These are phyloP conservation scores for Albizia julibrissin DNA, from an alignment of 306 rosid genomes.

Conservation along the genomic window DNA sequence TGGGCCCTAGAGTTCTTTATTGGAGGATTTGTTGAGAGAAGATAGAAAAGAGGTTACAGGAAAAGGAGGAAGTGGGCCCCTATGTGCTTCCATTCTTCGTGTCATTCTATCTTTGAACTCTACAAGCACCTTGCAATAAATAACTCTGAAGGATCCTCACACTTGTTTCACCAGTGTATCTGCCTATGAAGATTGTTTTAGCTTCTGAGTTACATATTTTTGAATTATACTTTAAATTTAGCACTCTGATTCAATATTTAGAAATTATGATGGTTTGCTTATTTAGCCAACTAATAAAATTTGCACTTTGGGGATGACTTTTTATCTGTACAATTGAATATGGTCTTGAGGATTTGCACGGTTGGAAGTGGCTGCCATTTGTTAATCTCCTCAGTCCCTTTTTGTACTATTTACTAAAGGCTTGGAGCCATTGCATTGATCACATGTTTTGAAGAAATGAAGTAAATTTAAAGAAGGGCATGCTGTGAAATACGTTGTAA, in stretches of 20 bases:
- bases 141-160: neutral
- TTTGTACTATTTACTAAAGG: neutral
- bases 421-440: neutral
- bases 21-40: neutral
- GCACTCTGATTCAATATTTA: neutral
- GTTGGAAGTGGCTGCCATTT: neutral
- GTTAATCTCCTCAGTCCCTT: neutral
- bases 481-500: neutral
- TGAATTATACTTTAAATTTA: neutral
- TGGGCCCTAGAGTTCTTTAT: neutral
- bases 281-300: neutral
- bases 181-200: conserved; percentile 12
- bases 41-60: neutral
- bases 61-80: neutral
- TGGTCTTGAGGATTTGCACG: neutral
- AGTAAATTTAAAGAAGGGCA: conserved; percentile 8
- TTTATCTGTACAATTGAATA: neutral
- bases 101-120: neutral
- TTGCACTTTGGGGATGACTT: neutral
- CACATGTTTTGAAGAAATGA: conserved; percentile 1
- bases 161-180: conserved; percentile 5
- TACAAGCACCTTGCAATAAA: neutral
- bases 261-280: neutral
- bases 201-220: conserved; percentile 9
- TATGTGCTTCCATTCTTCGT: neutral